Evolutionary conservation across 148 eudicot species (phyloP).

Genomic region (Silene uniflora): DNA sequence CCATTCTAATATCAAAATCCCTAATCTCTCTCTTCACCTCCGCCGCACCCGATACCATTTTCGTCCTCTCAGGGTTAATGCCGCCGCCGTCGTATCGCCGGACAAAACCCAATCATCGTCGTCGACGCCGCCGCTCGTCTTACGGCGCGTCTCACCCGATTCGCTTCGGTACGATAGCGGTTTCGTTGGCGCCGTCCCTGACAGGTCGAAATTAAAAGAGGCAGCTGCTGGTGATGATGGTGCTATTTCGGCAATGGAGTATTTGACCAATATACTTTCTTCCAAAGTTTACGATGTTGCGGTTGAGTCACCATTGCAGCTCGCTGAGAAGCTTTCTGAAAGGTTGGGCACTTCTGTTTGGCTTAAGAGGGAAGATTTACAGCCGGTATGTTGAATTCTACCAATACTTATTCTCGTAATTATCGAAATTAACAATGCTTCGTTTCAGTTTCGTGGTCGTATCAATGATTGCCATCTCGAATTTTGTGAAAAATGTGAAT

Average conservation of each 20-base stretch:
- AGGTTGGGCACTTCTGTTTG: conserved; percentile 52
- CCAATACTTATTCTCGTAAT: no score
- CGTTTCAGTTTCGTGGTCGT: no score
- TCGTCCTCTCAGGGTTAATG: not conserved
- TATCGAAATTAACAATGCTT: no score
- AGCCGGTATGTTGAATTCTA: conserved; percentile 5
- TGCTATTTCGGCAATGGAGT: conserved; percentile 47
- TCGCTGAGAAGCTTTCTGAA: conserved; percentile 56
- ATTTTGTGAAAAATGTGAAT: no score
- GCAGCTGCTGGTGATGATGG: not conserved
- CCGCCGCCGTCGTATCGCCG: not conserved
- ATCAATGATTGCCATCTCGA: no score
- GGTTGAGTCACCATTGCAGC: conserved; percentile 63
- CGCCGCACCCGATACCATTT: not conserved
- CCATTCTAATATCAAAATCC: not conserved
- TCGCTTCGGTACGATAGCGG: conserved; percentile 70
- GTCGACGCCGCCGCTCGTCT: no score
- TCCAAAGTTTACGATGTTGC: conserved; percentile 80
- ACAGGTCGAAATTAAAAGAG: not conserved
- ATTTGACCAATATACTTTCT: conserved; percentile 51
- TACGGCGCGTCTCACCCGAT: conserved; percentile 34
- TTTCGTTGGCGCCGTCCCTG: conserved; percentile 44
- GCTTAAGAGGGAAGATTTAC: conserved; percentile 76
- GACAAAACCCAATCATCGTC: not conserved
- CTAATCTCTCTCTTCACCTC: not conserved